Evolutionary conservation across 768 basidiomycete species (phyloP).

Genomic region (Lactarius psammicola): DNA sequence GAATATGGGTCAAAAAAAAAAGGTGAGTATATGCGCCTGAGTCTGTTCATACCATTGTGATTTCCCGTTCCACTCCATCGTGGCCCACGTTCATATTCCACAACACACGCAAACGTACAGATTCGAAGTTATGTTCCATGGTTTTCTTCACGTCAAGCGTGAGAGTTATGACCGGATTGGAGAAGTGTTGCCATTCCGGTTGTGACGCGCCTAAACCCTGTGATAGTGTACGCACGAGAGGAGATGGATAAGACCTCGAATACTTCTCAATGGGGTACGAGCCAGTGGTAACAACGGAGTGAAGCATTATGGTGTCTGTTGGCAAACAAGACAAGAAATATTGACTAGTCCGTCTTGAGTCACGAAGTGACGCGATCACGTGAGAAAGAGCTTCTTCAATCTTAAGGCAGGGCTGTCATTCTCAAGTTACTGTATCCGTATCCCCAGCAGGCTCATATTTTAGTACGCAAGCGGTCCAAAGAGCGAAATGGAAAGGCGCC

Average conservation of each 20-base stretch:
- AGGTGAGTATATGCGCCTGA: slow-evolving; percentile 11
- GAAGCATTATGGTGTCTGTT: slow-evolving; percentile 35
- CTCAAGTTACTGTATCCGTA: neutral
- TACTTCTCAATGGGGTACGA: slow-evolving; percentile 62
- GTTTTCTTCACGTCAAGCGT: slow-evolving; percentile 57
- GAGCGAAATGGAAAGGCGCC: neutral
- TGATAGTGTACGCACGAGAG: slow-evolving; percentile 16
- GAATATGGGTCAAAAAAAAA: slow-evolving; percentile 18
- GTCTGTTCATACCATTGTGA: slow-evolving; percentile 57
- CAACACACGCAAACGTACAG: slow-evolving; percentile 60
- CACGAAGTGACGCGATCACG: slow-evolving; percentile 12
- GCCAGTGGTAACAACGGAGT: slow-evolving; percentile 58
- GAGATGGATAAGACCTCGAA: slow-evolving; percentile 58
- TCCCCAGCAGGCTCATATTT: neutral
- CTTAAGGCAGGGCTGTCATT: neutral
- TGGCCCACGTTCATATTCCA: slow-evolving; percentile 54
- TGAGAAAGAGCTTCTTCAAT: neutral
- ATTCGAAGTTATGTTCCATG: slow-evolving; percentile 50
- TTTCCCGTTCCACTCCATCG: slow-evolving; percentile 48
- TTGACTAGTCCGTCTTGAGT: neutral
- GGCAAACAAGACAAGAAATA: neutral
- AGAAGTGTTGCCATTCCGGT: slow-evolving; percentile 76
- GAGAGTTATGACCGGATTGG: slow-evolving; percentile 64
- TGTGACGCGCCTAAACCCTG: slow-evolving; percentile 31
- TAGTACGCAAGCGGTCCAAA: neutral